Conservation (phyloP, 176 grass and related monocot species). For the Hyparrhenia diplandra region DNA sequence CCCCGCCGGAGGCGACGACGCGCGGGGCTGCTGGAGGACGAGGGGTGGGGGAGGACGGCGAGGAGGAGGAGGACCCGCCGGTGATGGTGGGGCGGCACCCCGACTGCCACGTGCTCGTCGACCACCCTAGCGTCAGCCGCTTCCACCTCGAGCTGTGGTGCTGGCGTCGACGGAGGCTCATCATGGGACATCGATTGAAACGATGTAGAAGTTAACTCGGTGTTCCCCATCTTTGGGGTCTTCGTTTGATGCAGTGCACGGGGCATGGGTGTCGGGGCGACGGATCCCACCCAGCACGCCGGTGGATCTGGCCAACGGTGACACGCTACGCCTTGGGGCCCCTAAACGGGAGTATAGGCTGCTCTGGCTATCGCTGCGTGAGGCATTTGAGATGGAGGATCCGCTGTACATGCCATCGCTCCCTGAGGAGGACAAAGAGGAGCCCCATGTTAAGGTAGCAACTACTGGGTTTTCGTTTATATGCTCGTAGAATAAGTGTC, state of each 20-base stretch:
- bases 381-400: constrained; percentile 69
- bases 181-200: constrained; percentile 26
- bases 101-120: no score
- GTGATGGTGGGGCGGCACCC: no score
- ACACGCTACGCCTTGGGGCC: constrained; percentile 55
- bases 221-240: background rate
- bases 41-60: no score
- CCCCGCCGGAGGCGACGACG: no score
- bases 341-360: constrained; percentile 78
- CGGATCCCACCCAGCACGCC: constrained; percentile 58
- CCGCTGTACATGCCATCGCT: constrained; percentile 48
- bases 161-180: constrained; percentile 35
- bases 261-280: constrained; percentile 76
- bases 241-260: constrained; percentile 48
- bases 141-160: constrained; percentile 64
- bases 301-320: constrained; percentile 60
- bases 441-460: constrained; percentile 28
- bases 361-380: constrained; percentile 62
- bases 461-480: background rate
- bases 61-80: no score
- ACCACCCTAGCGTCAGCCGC: constrained; percentile 65
- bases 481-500: background rate
- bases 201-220: background rate
- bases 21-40: no score
- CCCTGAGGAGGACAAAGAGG: constrained; percentile 70